A percentile compares a stretch with the other conserved stretches of the same genome.
These are phyloP conservation scores for Periglandula ipomoeae DNA, from an alignment of 2,329 filamentous ascomycete genomes.

Conservation along the genomic window DNA sequence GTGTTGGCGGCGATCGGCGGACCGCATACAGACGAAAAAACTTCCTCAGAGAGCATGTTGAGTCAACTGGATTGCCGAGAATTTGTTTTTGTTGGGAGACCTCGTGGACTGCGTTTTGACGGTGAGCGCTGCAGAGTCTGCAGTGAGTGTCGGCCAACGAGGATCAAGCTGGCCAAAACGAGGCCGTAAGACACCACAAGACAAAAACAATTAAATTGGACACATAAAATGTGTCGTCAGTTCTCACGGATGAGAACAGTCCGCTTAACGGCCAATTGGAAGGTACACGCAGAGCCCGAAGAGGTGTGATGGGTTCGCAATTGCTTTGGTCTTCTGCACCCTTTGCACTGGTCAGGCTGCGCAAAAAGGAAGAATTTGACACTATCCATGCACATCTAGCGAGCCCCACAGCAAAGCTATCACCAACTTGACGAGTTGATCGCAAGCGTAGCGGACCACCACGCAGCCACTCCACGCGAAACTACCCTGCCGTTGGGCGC, in stretches of 20 bases:
- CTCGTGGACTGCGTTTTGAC: not conserved
- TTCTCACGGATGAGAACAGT: not conserved
- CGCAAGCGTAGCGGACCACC: not conserved
- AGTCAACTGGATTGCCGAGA: not conserved
- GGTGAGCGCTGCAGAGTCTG: not conserved
- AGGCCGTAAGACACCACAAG: not conserved
- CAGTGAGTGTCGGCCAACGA: not conserved
- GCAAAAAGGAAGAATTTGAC: conserved; percentile 1
- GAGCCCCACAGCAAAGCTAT: conserved; percentile 1
- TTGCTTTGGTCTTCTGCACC: not conserved
- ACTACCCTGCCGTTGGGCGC: too few species aligned
- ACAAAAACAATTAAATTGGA: not conserved
- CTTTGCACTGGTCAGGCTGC: not conserved
- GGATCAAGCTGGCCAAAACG: not conserved
- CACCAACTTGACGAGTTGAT: not conserved
- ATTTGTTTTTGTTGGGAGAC: not conserved
- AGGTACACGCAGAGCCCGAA: not conserved
- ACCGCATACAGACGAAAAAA: conserved; percentile 50
- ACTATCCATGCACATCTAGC: not conserved
- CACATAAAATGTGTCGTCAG: not conserved
- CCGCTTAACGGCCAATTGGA: not conserved
- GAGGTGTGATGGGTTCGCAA: not conserved
- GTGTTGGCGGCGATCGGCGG: conserved; percentile 52
- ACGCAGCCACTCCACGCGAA: not conserved
- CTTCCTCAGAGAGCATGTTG: conserved; percentile 49